A percentile compares a stretch with the other conserved stretches of the same genome.
Evolutionary conservation across 2,329 filamentous ascomycete species (phyloP).

Genomic region (Keithomyces neogunnii): DNA sequence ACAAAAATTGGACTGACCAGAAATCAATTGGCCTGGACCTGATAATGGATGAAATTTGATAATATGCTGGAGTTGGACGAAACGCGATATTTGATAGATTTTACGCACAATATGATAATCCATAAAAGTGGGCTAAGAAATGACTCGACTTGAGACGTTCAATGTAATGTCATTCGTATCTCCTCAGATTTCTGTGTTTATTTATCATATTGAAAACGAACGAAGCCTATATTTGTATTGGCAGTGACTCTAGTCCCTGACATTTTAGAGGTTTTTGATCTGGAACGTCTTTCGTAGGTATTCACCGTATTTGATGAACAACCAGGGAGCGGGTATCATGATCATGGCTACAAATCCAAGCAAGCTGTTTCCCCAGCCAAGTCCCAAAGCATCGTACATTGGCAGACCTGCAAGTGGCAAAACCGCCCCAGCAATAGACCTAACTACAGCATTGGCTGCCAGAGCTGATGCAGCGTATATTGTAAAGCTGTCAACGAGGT

Average conservation of each 20-base stretch:
- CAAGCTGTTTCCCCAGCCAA: slow-evolving; percentile 33
- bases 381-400: slow-evolving; percentile 28
- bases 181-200: too few relatives aligned
- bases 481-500: slow-evolving; percentile 48
- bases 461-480: slow-evolving; percentile 29
- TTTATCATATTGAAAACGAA: too few relatives aligned
- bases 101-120: background rate
- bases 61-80: background rate
- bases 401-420: slow-evolving; percentile 28
- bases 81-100: background rate
- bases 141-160: background rate
- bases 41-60: background rate
- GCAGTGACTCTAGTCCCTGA: too few relatives aligned
- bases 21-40: background rate
- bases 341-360: slow-evolving; percentile 28
- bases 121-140: background rate
- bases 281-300: slow-evolving; percentile 27
- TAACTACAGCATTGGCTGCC: slow-evolving; percentile 27
- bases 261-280: slow-evolving; percentile 23
- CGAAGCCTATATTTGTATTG: too few relatives aligned
- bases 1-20: background rate
- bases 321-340: slow-evolving; percentile 26
- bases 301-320: slow-evolving; percentile 28
- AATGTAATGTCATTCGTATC: background rate
- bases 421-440: slow-evolving; percentile 27